A percentile compares a stretch with the other conserved stretches of the same genome.
Evolutionary conservation across 164 flowering plant genomes (phyloP).

Genomic region (grape (Vitis vinifera)): DNA sequence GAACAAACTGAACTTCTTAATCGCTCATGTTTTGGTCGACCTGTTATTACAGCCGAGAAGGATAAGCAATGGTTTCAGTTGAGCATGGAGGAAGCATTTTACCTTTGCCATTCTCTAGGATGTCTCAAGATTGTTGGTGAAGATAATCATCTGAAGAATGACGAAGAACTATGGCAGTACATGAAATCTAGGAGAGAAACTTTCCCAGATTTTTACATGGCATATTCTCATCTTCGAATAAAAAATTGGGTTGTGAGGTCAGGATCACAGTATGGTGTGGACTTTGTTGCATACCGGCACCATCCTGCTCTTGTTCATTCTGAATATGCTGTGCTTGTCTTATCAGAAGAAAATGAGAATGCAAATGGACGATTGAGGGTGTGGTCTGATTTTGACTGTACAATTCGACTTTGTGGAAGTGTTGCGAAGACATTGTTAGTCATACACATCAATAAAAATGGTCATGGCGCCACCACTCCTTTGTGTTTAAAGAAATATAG

Average conservation of each 20-base stretch:
- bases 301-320: conserved; percentile 79
- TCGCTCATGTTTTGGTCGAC: conserved; percentile 62
- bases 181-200: conserved; percentile 37
- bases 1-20: conserved; percentile 45
- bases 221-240: conserved; percentile 63
- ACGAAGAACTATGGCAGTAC: conserved; percentile 53
- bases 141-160: conserved; percentile 17
- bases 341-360: conserved; percentile 32
- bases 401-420: conserved; percentile 61
- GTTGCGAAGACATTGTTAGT: conserved; percentile 75
- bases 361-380: conserved; percentile 42
- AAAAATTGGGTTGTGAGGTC: conserved; percentile 86
- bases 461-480: conserved; percentile 24
- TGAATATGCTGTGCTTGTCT: conserved; percentile 67
- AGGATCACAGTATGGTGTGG: conserved; percentile 77
- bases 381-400: conserved; percentile 72
- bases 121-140: conserved; percentile 45
- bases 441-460: conserved; percentile 37
- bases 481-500: conserved; percentile 39
- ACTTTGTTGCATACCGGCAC: conserved; percentile 74
- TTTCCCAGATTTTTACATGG: conserved; percentile 58
- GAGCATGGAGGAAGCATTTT: conserved; percentile 66
- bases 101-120: conserved; percentile 40
- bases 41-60: conserved; percentile 40
- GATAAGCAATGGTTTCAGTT: conserved; percentile 67